Base-by-base conservation (phyloP, 2,329 filamentous ascomycete genomes). In the Thielaviopsis cerberus region DNA sequence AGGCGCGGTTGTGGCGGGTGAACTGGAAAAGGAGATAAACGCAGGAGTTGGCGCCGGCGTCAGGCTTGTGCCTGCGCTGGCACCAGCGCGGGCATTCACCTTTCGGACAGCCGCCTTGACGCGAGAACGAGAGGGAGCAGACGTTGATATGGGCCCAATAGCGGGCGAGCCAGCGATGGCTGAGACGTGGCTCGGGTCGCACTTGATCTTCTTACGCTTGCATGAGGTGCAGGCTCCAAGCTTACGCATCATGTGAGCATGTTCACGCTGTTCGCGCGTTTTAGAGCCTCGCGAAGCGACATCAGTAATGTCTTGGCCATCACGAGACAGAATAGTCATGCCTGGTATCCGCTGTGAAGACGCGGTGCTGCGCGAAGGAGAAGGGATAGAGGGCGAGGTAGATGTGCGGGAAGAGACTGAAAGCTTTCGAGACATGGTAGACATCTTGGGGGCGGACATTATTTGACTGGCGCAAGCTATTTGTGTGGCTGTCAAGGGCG, bases 191-290 rank as follows among this genome's bases (percentile, higher is more conserved):
- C 74, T 78, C 1, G 79, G 79, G 63, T 80, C 77, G 65, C 79
- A 82, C 52, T 79, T 75, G 48, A 78, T 73, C 75, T 84, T 84
- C 74, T 82, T 83, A 66, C 71, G 73, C 61, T 74, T 72, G 71
- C 81, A 84, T 61, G 72, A 71, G 51, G 81, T 77, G 66, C 81
- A 84, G n/a, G 81, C 81, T 70, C 82, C 82, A 66, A 83, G 79
- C 65, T 81, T 80, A 61, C 81, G 73, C 78, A 84, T 83, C 53
- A 83, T 69, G 63, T 82, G 80, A 5, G 81, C 81, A 65, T 83
- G 81, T 57, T 83, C 80, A 34, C 81, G 75, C 71, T 83, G 80
- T 71, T 83, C 80, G 72, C 81, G 81, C 56, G 81, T 81, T 71
- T 83, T 83, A 67, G 76, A 79, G 34, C 80, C 79, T 45, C 80